Conservation (phyloP, 495 filamentous ascomycete genomes). For the Xylona heveae region DNA sequence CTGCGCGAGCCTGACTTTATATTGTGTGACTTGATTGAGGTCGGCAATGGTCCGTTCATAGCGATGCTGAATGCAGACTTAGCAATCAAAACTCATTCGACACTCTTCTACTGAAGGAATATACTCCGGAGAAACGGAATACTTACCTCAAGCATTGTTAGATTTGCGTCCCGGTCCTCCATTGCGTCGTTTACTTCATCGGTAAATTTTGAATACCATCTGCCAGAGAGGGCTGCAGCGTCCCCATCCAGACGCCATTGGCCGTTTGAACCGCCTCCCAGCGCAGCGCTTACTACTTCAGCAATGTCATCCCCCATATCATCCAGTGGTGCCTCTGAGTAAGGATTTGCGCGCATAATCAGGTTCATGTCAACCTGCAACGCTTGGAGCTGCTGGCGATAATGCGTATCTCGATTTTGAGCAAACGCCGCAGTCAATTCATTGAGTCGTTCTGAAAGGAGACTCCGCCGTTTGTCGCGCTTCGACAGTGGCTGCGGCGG, state of each 20-base stretch:
- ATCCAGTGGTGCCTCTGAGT: conserved; percentile 47
- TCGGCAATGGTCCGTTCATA: conserved; percentile 29
- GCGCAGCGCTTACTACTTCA: conserved; percentile 35
- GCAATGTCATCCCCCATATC: conserved; percentile 46
- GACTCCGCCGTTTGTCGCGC: conserved; percentile 69
- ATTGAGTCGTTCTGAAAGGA: conserved; percentile 51
- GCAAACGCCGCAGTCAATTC: conserved; percentile 54
- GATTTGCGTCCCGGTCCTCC: conserved; percentile 59
- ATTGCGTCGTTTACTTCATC: conserved; percentile 66
- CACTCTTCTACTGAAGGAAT: conserved; percentile 8
- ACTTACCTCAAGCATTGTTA: conserved; percentile 58
- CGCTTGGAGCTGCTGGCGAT: conserved; percentile 70
- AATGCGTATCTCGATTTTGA: conserved; percentile 62
- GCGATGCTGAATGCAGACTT: conserved; percentile 22
- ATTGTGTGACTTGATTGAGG: conserved; percentile 29
- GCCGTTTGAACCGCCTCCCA: conserved; percentile 25
- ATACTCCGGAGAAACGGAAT: conserved; percentile 1
- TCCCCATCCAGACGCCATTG: conserved; percentile 19
- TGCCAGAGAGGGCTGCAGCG: conserved; percentile 38
- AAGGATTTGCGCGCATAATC: conserved; percentile 64
- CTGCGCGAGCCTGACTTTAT: conserved; percentile 50
- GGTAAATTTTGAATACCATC: conserved; percentile 59
- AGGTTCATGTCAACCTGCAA: conserved; percentile 79
- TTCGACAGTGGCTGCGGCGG: conserved; percentile 41
- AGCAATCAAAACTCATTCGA: background rate